Evolutionary conservation across 148 eudicot species (phyloP).

Genomic region (Diospyros lotus): DNA sequence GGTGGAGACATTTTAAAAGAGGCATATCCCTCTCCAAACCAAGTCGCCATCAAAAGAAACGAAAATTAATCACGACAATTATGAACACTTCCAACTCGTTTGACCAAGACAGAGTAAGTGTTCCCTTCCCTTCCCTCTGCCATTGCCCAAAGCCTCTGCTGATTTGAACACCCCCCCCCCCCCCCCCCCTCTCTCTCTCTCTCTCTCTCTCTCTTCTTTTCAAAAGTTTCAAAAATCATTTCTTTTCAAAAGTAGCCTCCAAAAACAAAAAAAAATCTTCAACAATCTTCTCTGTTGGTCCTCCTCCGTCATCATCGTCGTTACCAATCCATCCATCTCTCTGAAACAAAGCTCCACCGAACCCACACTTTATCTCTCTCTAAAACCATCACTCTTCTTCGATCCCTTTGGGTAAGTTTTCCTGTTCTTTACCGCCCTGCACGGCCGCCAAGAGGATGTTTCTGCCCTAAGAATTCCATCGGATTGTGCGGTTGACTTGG

Average conservation of each 20-base stretch:
- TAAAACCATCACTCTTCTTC: background rate
- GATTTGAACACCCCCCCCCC: too few species aligned
- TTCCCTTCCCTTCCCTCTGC: too few species aligned
- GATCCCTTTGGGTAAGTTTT: background rate
- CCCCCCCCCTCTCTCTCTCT: too few species aligned
- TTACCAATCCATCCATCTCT: background rate
- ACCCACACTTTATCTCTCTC: background rate
- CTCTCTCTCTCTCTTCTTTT: background rate
- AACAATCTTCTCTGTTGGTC: background rate
- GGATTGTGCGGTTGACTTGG: background rate
- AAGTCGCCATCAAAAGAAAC: too few species aligned
- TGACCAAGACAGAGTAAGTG: too few species aligned
- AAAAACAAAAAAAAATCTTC: background rate
- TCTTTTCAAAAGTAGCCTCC: background rate
- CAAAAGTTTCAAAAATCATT: conserved; percentile 13
- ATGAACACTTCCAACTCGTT: too few species aligned
- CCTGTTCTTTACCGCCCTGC: background rate
- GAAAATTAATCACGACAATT: too few species aligned
- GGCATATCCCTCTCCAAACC: too few species aligned
- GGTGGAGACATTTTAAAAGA: too few species aligned
- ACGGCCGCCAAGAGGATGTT: background rate
- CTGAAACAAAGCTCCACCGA: background rate
- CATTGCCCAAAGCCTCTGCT: too few species aligned
- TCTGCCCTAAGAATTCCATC: background rate
- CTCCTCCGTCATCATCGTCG: background rate